Evolutionary conservation across 2,329 filamentous ascomycete species (phyloP).

Genomic region (Phialophora tarda): DNA sequence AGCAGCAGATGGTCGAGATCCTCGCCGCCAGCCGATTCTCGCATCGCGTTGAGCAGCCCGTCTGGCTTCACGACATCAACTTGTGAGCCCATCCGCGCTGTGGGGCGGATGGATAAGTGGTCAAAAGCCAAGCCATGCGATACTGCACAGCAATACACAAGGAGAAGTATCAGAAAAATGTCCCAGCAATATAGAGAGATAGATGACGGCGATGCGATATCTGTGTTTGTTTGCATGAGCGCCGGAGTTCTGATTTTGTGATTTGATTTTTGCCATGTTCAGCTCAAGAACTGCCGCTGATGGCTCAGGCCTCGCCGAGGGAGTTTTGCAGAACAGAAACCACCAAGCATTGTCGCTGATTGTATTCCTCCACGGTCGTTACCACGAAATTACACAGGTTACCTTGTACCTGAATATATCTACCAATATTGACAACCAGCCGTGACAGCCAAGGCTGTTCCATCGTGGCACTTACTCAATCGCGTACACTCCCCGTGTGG

Average conservation of each 20-base stretch:
- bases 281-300: not conserved
- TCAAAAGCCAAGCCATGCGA: not conserved
- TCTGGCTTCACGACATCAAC: slow-evolving; percentile 56
- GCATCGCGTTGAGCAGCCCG: slow-evolving; percentile 53
- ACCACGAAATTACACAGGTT: slow-evolving; percentile 1
- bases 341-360: slow-evolving; percentile 1
- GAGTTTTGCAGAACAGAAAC: slow-evolving; percentile 1
- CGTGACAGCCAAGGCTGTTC: not conserved
- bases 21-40: slow-evolving; percentile 54
- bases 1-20: slow-evolving; percentile 56
- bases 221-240: not conserved
- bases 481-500: not conserved
- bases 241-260: not conserved
- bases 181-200: not conserved
- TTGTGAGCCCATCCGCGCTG: slow-evolving; percentile 38
- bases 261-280: not conserved
- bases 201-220: not conserved
- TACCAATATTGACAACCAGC: not conserved
- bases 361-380: slow-evolving; percentile 6
- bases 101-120: not conserved
- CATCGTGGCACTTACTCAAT: not conserved
- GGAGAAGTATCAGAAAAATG: not conserved
- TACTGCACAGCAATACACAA: not conserved
- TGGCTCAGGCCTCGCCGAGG: not conserved
- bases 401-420: not conserved